phyloP scores from a whole-genome alignment of 768 basidiomycete genomes.

The Calvatia gigantea region DNA sequence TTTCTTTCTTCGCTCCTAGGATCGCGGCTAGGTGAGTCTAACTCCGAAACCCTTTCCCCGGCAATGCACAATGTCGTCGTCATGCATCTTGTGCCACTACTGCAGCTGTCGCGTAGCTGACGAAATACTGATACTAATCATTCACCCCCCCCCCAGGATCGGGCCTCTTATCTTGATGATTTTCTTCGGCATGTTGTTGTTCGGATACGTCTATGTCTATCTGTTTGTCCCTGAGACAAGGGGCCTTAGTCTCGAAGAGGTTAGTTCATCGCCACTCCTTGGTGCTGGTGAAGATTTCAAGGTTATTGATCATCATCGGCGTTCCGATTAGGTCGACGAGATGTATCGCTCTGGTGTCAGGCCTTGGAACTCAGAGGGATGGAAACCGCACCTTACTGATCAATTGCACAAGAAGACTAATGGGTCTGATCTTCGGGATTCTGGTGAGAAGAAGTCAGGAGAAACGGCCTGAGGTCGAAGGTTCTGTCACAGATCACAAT shows the following conservation, averaged over 20 bases:
- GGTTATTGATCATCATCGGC: background rate
- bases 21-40: conserved; percentile 49
- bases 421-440: background rate
- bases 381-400: conserved; percentile 51
- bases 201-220: conserved; percentile 72
- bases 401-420: conserved; percentile 28
- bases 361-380: conserved; percentile 62
- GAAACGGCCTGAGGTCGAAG: background rate
- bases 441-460: conserved; percentile 15
- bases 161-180: conserved; percentile 74
- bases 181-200: conserved; percentile 71
- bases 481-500: background rate
- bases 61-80: background rate
- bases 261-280: conserved; percentile 19
- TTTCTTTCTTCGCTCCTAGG: conserved; percentile 69
- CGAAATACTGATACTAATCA: background rate
- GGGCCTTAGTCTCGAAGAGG: conserved; percentile 73
- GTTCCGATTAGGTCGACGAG: conserved; percentile 56
- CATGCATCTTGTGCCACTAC: background rate
- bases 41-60: background rate
- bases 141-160: conserved; percentile 37
- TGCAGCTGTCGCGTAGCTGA: background rate
- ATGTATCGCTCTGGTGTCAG: conserved; percentile 64
- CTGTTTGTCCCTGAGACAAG: conserved; percentile 80
- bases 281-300: background rate